phyloP scores from a whole-genome alignment of 257 asterid species.

The Solanum sitiens region DNA sequence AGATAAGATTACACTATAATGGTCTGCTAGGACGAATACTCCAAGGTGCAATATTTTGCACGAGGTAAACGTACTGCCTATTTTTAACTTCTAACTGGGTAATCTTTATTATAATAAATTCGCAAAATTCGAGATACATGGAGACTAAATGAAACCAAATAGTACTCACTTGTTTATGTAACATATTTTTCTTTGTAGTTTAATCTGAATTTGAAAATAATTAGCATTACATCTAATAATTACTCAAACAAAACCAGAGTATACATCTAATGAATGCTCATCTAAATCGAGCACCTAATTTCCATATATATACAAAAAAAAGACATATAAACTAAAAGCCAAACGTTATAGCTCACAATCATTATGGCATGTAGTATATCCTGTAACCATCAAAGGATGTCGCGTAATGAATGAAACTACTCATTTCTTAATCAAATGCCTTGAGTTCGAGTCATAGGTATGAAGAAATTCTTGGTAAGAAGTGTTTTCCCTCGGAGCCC shows the following conservation, averaged over 20 bases:
- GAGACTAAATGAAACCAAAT: neutral
- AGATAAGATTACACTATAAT: no score
- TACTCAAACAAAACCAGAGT: neutral
- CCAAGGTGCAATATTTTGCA: neutral
- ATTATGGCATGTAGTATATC: neutral
- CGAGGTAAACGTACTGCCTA: neutral
- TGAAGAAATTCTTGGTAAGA: fast-evolving
- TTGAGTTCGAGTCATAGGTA: no score
- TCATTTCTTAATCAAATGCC: fast-evolving
- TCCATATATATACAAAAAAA: neutral
- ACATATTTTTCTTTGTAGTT: neutral
- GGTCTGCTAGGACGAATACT: neutral
- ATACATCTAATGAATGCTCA: neutral
- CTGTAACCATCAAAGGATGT: neutral
- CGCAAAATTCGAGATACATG: neutral
- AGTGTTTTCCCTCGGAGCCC: fast-evolving
- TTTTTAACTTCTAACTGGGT: neutral
- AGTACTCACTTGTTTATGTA: neutral
- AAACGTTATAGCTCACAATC: neutral
- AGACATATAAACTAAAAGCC: neutral
- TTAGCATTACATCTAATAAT: neutral
- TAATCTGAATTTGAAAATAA: neutral
- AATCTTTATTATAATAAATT: neutral
- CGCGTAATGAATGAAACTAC: fast-evolving
- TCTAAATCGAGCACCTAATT: neutral